phyloP scores from a whole-genome alignment of 2,329 filamentous ascomycete genomes.

The Pestalotiopsis fici region DNA sequence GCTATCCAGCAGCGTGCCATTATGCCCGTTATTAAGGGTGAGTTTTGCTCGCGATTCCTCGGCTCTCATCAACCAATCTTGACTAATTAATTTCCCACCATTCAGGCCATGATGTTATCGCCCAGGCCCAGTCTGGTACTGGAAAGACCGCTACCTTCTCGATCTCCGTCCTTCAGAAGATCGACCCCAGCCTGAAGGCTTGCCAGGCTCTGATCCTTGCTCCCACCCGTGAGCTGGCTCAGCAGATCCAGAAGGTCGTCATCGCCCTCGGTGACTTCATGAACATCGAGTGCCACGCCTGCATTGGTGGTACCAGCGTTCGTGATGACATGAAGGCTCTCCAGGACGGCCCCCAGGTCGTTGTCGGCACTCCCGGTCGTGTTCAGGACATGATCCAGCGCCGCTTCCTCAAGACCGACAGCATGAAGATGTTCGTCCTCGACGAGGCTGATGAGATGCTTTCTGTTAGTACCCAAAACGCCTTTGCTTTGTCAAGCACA shows the following conservation, averaged over 20 bases:
- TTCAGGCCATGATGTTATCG: constrained; percentile 94
- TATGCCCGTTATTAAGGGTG: constrained; percentile 99
- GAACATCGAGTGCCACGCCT: constrained; percentile 98
- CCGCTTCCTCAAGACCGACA: constrained; percentile 92
- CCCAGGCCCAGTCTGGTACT: constrained; percentile 98
- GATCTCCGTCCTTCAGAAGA: constrained; percentile 98
- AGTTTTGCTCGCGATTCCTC: constrained; percentile 28
- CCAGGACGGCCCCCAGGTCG: constrained; percentile 92
- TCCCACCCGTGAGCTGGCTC: constrained; percentile 95
- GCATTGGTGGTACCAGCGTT: constrained; percentile 97
- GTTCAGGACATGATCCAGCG: constrained; percentile 99
- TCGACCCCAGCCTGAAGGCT: constrained; percentile 91
- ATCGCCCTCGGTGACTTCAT: constrained; percentile 99
- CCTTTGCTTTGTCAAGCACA: neutral
- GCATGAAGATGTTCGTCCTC: constrained; percentile 99
- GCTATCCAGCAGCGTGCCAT: constrained; percentile 99
- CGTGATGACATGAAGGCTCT: constrained; percentile 99
- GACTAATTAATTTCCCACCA: neutral
- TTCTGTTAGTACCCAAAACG: constrained; percentile 60
- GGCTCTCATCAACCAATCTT: constrained; percentile 15
- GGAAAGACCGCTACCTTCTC: constrained; percentile 99
- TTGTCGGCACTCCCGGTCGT: constrained; percentile 97
- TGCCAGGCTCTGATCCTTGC: constrained; percentile 98
- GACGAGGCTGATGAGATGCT: constrained; percentile 99
- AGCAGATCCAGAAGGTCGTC: constrained; percentile 99